Base-by-base conservation (phyloP, 306 rosid genomes). In the Cicer cuneatum region DNA sequence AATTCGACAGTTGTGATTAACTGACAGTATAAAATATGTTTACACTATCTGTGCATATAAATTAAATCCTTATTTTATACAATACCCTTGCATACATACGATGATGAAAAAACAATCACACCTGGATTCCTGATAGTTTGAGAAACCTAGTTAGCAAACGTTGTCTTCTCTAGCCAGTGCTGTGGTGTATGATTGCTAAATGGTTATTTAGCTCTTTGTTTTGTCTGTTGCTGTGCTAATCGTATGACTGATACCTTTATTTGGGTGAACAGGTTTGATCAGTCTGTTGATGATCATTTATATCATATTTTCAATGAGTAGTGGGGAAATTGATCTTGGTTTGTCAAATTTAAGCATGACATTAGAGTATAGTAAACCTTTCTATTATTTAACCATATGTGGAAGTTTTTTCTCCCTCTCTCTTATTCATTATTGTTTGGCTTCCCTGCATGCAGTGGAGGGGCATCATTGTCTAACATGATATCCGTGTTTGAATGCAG, bases 401-500 rank as follows among this genome's bases (percentile, higher is more conserved):
- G 43, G 24, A 71, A 13, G 33, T 33, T 63, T 8, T 5, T 9
- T 7, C 67, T 18, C 15, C 15, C 4, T 10, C 45, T 19, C 13
- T 39, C 38, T 8, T 41, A 6, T 8, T 9, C 72, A 15, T 18
- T 51, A 39, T 7, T 49, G 24, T 63, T 39, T n/a, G 38, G 61
- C 45, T 52, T 13, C 35, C 63, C 33, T 24, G 18, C 66, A 9
- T 78, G 57, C 59, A 8, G 2, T 7, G 53, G 45, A 40, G 18
- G 49, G 41, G 59, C 47, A 49, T 24, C 21, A 59, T 13, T 67
- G 19, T 37, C 64, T 54, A 29, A 67, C 72, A 47, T 47, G 72
- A 80, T 67, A 38, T 73, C 18, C 57, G 48, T 74, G 71, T 51
- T 48, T 59, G 18, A 48, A 16, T 74, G 80, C 76, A 80, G 72